Evolutionary conservation across 2,329 filamentous ascomycete genomes (phyloP), one percentile per base, ranked within the genome.

Genomic region (Claviceps africana): DNA sequence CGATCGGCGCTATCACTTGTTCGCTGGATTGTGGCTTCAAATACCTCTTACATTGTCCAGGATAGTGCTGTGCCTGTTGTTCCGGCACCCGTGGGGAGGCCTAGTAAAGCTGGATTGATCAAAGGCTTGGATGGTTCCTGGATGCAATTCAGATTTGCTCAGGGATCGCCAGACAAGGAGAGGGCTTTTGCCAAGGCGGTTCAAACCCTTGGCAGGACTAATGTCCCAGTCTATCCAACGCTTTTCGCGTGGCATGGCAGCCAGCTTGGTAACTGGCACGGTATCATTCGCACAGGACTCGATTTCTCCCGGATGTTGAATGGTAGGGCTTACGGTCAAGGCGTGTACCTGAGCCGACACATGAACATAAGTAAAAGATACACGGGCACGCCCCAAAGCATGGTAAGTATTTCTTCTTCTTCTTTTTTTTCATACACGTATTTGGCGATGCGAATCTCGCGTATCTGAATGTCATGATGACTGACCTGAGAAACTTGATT

Each of bases 211-310:
- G 50, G 68, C 5, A 72, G 74, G n/a, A 21, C 22, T 11, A 8
- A 47, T 25, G 65, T 64, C 31, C 43, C 46, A 57, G 66, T 54
- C 4, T 72, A 79, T 57, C 85, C 86, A 0, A 91, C 87, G 0
- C 65, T 95, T 1, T 88, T 95, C 60, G 88, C 86, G 0, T 95
- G 86, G 83, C 90, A 96, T 64, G 90, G 89, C 6, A 94, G 87
- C 60, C 64, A 70, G 0, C 57, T 95, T 3, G 57, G 65, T 3
- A 95, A 95, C 60, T 95, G 90, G 90, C 90, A 96, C 65, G 86
- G 83, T 59, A 95, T 96, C 59, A 81, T 95, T 56, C 81, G 89
- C 33, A 80, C 85, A 54, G 89, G 90, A 0, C 71, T 96, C 6
- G 79, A 95, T 63, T 95, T 82, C 67, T 77, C 79, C 4, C 65